Evolutionary conservation across 2,329 filamentous ascomycete genomes (phyloP), one percentile per base, ranked within the genome.

Genomic region (Hortaea werneckii): DNA sequence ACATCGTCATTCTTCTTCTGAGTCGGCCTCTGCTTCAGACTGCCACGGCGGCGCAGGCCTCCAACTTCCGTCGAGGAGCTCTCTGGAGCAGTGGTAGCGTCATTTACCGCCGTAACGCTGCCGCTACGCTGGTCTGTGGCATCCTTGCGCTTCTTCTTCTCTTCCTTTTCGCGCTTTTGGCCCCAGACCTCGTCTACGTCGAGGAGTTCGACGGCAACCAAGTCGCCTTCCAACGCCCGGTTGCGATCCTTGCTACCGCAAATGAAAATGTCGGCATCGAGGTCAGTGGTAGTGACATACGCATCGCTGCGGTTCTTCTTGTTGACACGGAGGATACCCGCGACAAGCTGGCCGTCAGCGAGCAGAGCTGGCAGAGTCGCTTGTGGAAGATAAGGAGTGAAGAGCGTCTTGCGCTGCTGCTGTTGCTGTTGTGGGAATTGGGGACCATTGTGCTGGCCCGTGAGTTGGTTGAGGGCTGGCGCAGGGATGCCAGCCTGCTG

Each of bases 1-100:
- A 98, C 92, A 65, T 98, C 92, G 56, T 98, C 92, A 53, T 98
- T 98, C 79, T 98, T 98, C 81, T 98, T 98, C 70, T 98, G 92
- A 0, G 90, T 96, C 6, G 92, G 92, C 44, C 92, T 85, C 72
- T 96, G 92, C 61, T 92, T 84, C 56, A 98, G 78, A 77, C 90
- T 96, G 55, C 92, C 92, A 61, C 92, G 86, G 55, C 92, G 81
- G 57, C 90, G 86, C 53, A 98, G 82, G 50, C 89, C 87, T 59
- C 89, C 88, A 45, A 75, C 72, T 44, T 75, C 75, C 52, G 74
- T 73, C 72, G 53, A 77, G 76, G 63, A 84, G 77, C 64, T 65
- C 69, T 77, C 64, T 62, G 71, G 69, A 71, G 80, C 64, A 20
- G 71, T 74, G 13, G 71, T 75, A 20, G 71, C 71, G 52, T 80